Conservation (phyloP, 2,329 filamentous ascomycete species). For the Sclerotinia minor region DNA sequence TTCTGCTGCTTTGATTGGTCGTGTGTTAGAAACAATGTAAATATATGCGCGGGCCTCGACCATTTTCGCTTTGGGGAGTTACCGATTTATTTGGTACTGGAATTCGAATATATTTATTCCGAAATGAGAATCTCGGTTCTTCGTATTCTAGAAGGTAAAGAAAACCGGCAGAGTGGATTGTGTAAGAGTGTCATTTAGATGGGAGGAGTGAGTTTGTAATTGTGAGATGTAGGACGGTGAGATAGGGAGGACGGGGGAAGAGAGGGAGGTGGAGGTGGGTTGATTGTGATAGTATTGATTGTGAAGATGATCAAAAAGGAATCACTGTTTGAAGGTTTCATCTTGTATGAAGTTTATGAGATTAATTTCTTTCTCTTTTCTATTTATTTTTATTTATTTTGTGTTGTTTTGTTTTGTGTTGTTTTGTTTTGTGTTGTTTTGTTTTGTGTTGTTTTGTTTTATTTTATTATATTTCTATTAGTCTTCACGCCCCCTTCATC, state of each 20-base stretch:
- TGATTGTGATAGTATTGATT: background rate
- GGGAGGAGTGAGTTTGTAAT: background rate
- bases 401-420: too few relatives aligned
- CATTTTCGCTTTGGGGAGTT: background rate
- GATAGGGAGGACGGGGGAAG: background rate
- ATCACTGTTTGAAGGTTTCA: too few relatives aligned
- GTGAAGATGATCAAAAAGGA: background rate
- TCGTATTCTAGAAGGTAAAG: constrained; percentile 19
- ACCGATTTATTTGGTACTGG: constrained; percentile 2
- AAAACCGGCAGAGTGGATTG: constrained; percentile 19
- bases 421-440: too few relatives aligned
- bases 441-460: too few relatives aligned
- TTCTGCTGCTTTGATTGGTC: background rate
- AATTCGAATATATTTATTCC: background rate
- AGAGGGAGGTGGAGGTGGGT: too few relatives aligned
- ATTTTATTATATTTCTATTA: too few relatives aligned
- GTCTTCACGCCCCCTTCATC: too few relatives aligned
- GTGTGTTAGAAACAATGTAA: background rate
- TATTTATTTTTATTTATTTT: too few relatives aligned
- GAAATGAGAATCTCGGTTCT: constrained; percentile 17
- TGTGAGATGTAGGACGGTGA: constrained; percentile 14
- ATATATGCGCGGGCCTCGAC: constrained; percentile 8
- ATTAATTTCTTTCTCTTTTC: too few relatives aligned
- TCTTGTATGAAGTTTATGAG: too few relatives aligned
- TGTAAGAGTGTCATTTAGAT: constrained; percentile 15